A percentile compares a stretch with the other conserved stretches of the same genome.
phyloP scores from a whole-genome alignment of 371 early-diverging fungal species.

The Smittium culicis region DNA sequence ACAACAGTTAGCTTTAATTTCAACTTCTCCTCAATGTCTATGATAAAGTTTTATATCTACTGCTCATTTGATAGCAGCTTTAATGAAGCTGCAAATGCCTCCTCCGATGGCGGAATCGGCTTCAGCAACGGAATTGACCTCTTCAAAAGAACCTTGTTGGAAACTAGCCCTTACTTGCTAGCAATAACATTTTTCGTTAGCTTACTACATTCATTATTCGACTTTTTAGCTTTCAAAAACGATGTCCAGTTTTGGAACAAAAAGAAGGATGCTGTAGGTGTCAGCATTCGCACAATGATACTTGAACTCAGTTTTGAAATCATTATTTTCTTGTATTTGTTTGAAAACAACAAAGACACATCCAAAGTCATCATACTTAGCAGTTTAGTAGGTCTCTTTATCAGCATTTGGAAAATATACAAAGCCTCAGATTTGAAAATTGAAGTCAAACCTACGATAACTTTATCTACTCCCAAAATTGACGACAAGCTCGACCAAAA shows the following conservation, averaged over 20 bases:
- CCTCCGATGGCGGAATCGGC: slow-evolving; percentile 53
- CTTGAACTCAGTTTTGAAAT: slow-evolving; percentile 72
- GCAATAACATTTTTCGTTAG: slow-evolving; percentile 64
- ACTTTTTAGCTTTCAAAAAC: slow-evolving; percentile 90
- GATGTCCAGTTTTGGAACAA: slow-evolving; percentile 84
- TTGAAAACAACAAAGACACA: slow-evolving; percentile 77
- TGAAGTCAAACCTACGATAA: background rate
- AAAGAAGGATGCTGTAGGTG: slow-evolving; percentile 63
- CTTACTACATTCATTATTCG: slow-evolving; percentile 71
- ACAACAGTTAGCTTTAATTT: slow-evolving; percentile 48
- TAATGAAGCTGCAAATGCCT: slow-evolving; percentile 44
- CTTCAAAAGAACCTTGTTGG: slow-evolving; percentile 64
- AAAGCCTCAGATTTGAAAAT: slow-evolving; percentile 60
- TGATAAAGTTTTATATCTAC: slow-evolving; percentile 63
- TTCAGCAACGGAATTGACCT: slow-evolving; percentile 40
- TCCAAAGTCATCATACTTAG: slow-evolving; percentile 74
- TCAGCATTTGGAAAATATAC: slow-evolving; percentile 84
- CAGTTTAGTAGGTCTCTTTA: slow-evolving; percentile 57
- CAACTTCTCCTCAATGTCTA: slow-evolving; percentile 47
- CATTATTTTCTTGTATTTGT: slow-evolving; percentile 72
- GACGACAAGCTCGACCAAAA: background rate
- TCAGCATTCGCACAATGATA: slow-evolving; percentile 69
- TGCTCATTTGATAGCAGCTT: slow-evolving; percentile 42
- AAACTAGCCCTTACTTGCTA: slow-evolving; percentile 75
- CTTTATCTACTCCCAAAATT: background rate